These are phyloP conservation scores for Hyaloraphidium curvatum DNA, from an alignment of 192 early-diverging fungal genomes.

Conservation along the genomic window DNA sequence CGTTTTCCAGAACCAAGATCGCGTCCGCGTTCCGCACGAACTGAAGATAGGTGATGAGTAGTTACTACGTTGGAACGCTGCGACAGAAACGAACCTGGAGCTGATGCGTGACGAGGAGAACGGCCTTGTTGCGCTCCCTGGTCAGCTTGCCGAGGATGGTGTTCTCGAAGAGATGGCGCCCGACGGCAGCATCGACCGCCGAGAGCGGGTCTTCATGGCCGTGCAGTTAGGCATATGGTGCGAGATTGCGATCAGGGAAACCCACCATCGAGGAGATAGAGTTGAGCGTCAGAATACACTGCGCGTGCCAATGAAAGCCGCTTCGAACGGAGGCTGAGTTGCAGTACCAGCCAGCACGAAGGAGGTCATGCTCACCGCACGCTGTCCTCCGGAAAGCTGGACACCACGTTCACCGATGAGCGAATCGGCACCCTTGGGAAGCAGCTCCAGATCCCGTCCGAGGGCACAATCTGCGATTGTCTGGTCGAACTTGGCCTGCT, in stretches of 20 bases:
- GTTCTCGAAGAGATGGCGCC: conserved; percentile 5
- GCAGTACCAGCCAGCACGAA: no score
- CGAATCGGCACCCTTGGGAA: conserved; percentile 3
- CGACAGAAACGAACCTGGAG: no score
- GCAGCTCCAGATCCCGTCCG: conserved; percentile 2
- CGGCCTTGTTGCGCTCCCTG: background rate
- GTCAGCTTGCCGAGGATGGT: background rate
- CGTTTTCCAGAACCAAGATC: conserved; percentile 1
- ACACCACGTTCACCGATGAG: conserved; percentile 4
- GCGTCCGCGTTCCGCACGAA: background rate
- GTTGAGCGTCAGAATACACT: background rate
- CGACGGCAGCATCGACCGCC: conserved; percentile 2
- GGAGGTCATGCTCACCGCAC: no score
- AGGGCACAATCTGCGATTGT: background rate
- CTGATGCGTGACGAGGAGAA: conserved; percentile 4
- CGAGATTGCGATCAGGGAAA: no score
- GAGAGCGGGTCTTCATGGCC: no score
- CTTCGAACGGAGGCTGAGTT: no score
- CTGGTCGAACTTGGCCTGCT: background rate
- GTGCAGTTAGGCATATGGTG: no score
- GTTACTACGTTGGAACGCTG: no score
- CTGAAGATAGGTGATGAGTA: no score
- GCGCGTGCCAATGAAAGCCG: conserved; percentile 4
- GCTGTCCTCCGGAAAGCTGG: no score
- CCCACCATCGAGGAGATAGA: conserved; percentile 4